A percentile compares a stretch with the other conserved stretches of the same genome.
These are phyloP conservation scores for Paecilomyces variotii DNA, from an alignment of 2,329 filamentous ascomycete species.

Conservation along the genomic window DNA sequence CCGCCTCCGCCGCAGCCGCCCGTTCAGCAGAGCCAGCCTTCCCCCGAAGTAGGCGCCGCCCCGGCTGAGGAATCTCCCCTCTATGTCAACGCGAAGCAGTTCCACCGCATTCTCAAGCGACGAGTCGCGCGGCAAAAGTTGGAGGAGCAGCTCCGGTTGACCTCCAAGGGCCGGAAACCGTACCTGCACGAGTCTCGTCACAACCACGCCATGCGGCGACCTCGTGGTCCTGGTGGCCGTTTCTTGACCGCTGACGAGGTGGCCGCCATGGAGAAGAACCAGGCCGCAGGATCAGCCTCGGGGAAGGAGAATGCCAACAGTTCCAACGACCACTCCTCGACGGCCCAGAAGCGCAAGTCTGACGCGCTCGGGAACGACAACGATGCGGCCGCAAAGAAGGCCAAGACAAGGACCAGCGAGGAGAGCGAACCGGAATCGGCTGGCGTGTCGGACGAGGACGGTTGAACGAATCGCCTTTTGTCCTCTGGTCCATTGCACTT, in stretches of 20 bases:
- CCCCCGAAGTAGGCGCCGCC: conserved; percentile 67
- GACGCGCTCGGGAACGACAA: conserved; percentile 38
- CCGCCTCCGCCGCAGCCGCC: conserved; percentile 48
- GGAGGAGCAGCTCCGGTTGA: conserved; percentile 84
- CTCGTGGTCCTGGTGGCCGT: conserved; percentile 84
- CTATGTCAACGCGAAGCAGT: conserved; percentile 98
- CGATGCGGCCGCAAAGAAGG: conserved; percentile 40
- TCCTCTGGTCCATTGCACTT: conserved; percentile 5
- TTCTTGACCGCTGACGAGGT: conserved; percentile 97
- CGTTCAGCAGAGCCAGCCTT: conserved; percentile 61
- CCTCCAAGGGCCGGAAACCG: conserved; percentile 90
- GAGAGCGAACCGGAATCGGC: conserved; percentile 46
- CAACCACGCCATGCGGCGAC: conserved; percentile 95
- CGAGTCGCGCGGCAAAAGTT: conserved; percentile 87
- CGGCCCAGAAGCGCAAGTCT: conserved; percentile 45
- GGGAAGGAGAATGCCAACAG: conserved; percentile 27
- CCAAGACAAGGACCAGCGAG: conserved; percentile 42
- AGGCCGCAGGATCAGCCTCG: conserved; percentile 29
- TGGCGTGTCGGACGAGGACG: conserved; percentile 44
- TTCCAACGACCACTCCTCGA: conserved; percentile 19
- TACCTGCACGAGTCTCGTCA: conserved; percentile 96
- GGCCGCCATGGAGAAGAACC: conserved; percentile 70
- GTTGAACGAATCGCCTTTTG: conserved; percentile 16
- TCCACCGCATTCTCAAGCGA: conserved; percentile 92
- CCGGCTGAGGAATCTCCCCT: conserved; percentile 83